A percentile compares a stretch with the other conserved stretches of the same genome.
phyloP scores from a whole-genome alignment of 495 filamentous ascomycete genomes.

The Astrocystis sublimbata region DNA sequence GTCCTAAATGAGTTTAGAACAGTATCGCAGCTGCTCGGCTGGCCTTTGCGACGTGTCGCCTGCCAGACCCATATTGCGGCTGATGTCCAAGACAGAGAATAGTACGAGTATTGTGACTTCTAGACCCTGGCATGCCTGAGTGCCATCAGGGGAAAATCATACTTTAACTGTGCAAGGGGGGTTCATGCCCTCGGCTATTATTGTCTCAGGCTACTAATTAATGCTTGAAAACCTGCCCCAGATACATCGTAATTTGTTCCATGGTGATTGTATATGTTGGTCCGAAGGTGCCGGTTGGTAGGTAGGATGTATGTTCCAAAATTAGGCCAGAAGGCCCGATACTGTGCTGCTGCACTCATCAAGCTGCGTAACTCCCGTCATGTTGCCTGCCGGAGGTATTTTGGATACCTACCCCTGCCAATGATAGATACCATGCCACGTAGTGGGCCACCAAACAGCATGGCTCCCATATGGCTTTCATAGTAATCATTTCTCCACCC shows the following conservation, averaged over 20 bases:
- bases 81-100: too few species aligned
- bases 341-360: background rate
- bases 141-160: too few species aligned
- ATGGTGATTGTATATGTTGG: background rate
- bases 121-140: too few species aligned
- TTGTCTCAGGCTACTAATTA: background rate
- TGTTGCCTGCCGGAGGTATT: constrained; percentile 11
- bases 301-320: background rate
- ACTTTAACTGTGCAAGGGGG: too few species aligned
- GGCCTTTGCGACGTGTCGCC: too few species aligned
- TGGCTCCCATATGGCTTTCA: constrained; percentile 8
- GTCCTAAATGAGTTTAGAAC: too few species aligned
- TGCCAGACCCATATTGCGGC: too few species aligned
- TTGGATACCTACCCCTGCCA: constrained; percentile 7
- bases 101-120: too few species aligned
- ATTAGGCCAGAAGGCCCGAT: constrained; percentile 13
- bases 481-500: constrained; percentile 14
- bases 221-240: background rate
- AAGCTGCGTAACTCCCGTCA: background rate
- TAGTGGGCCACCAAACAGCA: constrained; percentile 9
- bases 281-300: constrained; percentile 2
- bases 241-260: background rate
- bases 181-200: constrained; percentile 5
- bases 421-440: background rate
- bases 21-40: too few species aligned